These are phyloP conservation scores for Remersonia thermophila DNA, from an alignment of 2,329 filamentous ascomycete genomes.

Conservation along the genomic window DNA sequence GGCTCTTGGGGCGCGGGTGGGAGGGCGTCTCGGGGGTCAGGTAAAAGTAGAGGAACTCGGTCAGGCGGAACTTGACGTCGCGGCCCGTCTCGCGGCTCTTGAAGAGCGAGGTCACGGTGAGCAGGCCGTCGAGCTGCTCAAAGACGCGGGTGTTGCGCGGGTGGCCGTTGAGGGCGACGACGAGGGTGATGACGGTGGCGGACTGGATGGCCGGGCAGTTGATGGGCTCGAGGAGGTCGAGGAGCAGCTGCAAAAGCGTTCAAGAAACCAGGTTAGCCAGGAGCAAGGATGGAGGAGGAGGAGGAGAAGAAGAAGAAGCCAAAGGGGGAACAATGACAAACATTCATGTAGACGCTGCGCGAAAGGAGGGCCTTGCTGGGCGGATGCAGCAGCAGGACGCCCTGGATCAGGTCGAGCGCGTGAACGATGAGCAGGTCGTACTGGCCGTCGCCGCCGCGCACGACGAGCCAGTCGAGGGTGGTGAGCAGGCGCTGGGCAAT, in stretches of 20 bases:
- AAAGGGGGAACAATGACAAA: no score
- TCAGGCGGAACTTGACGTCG: slow-evolving; percentile 88
- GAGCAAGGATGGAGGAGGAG: not conserved
- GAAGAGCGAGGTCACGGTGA: slow-evolving; percentile 86
- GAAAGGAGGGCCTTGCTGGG: slow-evolving; percentile 79
- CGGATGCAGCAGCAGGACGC: slow-evolving; percentile 75
- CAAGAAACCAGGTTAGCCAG: not conserved
- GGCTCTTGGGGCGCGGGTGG: slow-evolving; percentile 34
- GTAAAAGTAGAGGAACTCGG: slow-evolving; percentile 97
- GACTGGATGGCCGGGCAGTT: slow-evolving; percentile 90
- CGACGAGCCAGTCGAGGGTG: slow-evolving; percentile 75
- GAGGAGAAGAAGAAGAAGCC: slow-evolving; percentile 9
- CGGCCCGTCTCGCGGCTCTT: slow-evolving; percentile 74
- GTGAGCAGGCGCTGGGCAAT: slow-evolving; percentile 75
- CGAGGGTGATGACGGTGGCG: slow-evolving; percentile 77
- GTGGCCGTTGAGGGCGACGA: slow-evolving; percentile 74
- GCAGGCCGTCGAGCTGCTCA: slow-evolving; percentile 79
- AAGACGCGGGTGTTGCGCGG: slow-evolving; percentile 86
- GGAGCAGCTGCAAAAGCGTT: slow-evolving; percentile 46
- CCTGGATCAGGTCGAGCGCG: slow-evolving; percentile 80
- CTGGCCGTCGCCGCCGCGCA: slow-evolving; percentile 67
- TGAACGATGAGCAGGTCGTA: slow-evolving; percentile 83
- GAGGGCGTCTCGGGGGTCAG: slow-evolving; percentile 79
- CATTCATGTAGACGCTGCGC: slow-evolving; percentile 89
- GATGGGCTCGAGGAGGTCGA: slow-evolving; percentile 84